phyloP scores from a whole-genome alignment of 352 stramenopile genomes.

The Pythium phragmiticola region DNA sequence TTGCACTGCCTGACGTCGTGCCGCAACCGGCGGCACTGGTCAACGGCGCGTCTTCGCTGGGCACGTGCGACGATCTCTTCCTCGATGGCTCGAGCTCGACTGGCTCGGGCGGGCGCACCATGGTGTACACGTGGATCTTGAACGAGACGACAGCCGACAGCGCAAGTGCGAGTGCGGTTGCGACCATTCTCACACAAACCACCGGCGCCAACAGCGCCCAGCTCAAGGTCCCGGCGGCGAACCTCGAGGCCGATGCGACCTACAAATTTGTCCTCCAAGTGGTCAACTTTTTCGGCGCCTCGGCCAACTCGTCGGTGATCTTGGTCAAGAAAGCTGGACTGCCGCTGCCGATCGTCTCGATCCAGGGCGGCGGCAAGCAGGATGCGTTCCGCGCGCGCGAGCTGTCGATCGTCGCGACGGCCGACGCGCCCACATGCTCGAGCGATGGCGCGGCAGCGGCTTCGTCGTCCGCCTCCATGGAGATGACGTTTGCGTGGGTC shows the following conservation, averaged over 20 bases:
- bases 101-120: constrained; percentile 51
- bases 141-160: constrained; percentile 24
- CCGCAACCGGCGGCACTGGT: constrained; percentile 44
- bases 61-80: constrained; percentile 57
- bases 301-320: constrained; percentile 41
- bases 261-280: constrained; percentile 51
- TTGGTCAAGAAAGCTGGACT: constrained; percentile 46
- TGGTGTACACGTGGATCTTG: constrained; percentile 57
- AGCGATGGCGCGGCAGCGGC: constrained; percentile 6
- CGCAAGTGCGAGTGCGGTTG: constrained; percentile 23
- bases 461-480: constrained; percentile 20
- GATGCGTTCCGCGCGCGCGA: constrained; percentile 39
- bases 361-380: constrained; percentile 45
- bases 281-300: constrained; percentile 51
- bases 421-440: constrained; percentile 46
- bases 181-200: constrained; percentile 28
- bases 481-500: constrained; percentile 58
- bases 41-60: constrained; percentile 46
- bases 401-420: constrained; percentile 42
- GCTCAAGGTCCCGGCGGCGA: constrained; percentile 32
- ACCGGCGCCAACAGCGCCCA: constrained; percentile 36
- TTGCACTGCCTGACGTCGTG: constrained; percentile 39
- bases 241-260: constrained; percentile 38
- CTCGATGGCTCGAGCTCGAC: constrained; percentile 54
- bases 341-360: constrained; percentile 54